A percentile compares a stretch with the other conserved stretches of the same genome.
Conservation (phyloP, 257 asterid species). For the Ilex aquifolium region DNA sequence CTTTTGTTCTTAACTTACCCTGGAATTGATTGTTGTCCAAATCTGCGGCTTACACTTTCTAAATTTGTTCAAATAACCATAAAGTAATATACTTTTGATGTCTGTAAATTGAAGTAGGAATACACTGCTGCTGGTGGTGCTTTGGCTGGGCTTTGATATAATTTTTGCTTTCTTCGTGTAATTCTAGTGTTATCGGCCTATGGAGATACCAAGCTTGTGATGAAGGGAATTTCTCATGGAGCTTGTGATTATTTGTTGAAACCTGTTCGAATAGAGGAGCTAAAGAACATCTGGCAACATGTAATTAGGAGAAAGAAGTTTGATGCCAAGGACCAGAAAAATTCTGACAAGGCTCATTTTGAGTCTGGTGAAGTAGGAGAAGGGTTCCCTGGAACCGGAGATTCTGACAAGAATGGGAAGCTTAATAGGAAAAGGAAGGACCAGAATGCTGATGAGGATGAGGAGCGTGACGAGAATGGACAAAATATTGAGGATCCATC, state of each 20-base stretch:
- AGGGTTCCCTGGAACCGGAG: slow-evolving; percentile 33
- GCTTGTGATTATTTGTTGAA: slow-evolving; percentile 93
- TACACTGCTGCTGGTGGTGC: too few relatives aligned
- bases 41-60: too few relatives aligned
- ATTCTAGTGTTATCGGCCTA: slow-evolving; percentile 74
- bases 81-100: too few relatives aligned
- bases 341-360: slow-evolving; percentile 21
- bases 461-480: slow-evolving; percentile 50
- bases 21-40: too few relatives aligned
- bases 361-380: slow-evolving; percentile 39
- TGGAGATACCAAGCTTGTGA: slow-evolving; percentile 63
- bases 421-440: slow-evolving; percentile 67
- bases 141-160: too few relatives aligned
- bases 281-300: slow-evolving; percentile 84
- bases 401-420: slow-evolving; percentile 44
- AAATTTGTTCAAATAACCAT: too few relatives aligned
- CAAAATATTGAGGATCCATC: slow-evolving; percentile 55
- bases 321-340: slow-evolving; percentile 28
- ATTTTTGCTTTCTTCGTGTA: too few relatives aligned
- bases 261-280: slow-evolving; percentile 74
- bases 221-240: slow-evolving; percentile 80
- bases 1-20: too few relatives aligned
- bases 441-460: slow-evolving; percentile 34
- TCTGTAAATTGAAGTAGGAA: too few relatives aligned
- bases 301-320: slow-evolving; percentile 60